Evolutionary conservation across 164 flowering plant species (phyloP).

Genomic region (Macadamia tetraphylla): DNA sequence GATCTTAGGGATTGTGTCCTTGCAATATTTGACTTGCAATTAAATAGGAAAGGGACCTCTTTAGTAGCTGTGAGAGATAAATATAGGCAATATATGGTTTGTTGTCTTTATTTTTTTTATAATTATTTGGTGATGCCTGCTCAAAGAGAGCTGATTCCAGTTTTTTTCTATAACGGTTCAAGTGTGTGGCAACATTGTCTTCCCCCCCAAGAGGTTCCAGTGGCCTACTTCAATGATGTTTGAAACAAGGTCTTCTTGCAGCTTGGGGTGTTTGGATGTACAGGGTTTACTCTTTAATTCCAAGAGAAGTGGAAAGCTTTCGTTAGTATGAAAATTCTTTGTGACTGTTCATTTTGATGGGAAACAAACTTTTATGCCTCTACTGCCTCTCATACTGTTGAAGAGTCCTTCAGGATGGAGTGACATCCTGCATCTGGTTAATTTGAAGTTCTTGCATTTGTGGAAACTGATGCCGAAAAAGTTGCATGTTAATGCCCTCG

Average conservation of each 20-base stretch:
- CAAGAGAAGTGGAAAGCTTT: too few relatives aligned
- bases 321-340: too few relatives aligned
- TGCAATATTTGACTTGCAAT: constrained; percentile 51
- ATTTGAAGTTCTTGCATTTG: neutral
- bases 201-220: too few relatives aligned
- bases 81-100: constrained; percentile 63
- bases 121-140: neutral
- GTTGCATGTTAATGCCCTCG: neutral
- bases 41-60: constrained; percentile 18
- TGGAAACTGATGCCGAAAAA: neutral
- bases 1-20: constrained; percentile 60
- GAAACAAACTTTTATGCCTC: too few relatives aligned
- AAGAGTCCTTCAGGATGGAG: neutral
- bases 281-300: too few relatives aligned
- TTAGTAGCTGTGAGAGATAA: constrained; percentile 40
- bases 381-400: neutral
- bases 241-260: too few relatives aligned
- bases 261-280: too few relatives aligned
- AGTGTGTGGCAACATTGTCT: too few relatives aligned
- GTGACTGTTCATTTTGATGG: too few relatives aligned
- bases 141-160: neutral
- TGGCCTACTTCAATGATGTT: too few relatives aligned
- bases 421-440: neutral
- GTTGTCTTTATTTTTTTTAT: neutral
- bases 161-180: too few relatives aligned